These are phyloP conservation scores for Cyberlindnera galapagoensis DNA, from an alignment of 805 yeast species.

Conservation along the genomic window DNA sequence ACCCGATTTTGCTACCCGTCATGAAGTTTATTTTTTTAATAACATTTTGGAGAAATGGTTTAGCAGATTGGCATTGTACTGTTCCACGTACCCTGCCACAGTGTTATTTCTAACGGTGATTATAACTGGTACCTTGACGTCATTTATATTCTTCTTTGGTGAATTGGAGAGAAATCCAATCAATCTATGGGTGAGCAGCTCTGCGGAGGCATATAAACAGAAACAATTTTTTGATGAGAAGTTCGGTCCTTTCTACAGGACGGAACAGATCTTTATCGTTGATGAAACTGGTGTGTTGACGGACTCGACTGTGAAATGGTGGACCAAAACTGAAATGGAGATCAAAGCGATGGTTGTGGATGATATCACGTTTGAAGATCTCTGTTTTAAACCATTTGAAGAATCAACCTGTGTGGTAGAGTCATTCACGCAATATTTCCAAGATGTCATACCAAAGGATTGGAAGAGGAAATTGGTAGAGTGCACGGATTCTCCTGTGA, in stretches of 20 bases:
- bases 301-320: constrained; percentile 75
- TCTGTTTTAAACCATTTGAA: constrained; percentile 80
- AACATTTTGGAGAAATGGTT: constrained; percentile 41
- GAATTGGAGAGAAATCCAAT: constrained; percentile 75
- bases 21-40: constrained; percentile 41
- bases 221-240: constrained; percentile 65
- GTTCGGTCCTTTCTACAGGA: constrained; percentile 89
- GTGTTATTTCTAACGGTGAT: constrained; percentile 39
- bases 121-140: constrained; percentile 38
- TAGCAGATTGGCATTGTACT: constrained; percentile 45
- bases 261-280: constrained; percentile 74
- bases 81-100: constrained; percentile 54
- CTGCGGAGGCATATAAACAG: constrained; percentile 62
- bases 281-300: constrained; percentile 64
- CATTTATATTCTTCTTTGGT: constrained; percentile 44
- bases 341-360: constrained; percentile 32
- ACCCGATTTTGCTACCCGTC: constrained; percentile 13
- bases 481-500: constrained; percentile 80
- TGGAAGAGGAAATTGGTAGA: constrained; percentile 52
- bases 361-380: constrained; percentile 42
- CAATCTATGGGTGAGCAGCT: constrained; percentile 83
- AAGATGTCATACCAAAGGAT: constrained; percentile 48
- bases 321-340: constrained; percentile 72
- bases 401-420: constrained; percentile 74
- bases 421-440: constrained; percentile 84